phyloP scores from a whole-genome alignment of 345 rosid genomes.

The Alliaria petiolata region DNA sequence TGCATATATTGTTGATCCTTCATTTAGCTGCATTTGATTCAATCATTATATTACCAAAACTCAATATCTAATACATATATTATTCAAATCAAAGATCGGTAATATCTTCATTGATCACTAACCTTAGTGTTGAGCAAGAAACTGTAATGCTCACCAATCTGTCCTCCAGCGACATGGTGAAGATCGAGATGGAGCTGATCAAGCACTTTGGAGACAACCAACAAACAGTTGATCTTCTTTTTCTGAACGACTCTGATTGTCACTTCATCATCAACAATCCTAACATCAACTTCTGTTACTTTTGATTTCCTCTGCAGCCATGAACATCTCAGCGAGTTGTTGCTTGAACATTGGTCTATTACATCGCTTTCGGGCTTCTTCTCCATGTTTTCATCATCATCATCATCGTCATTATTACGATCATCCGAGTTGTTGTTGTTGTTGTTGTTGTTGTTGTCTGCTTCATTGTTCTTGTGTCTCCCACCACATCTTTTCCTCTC shows the following conservation, averaged over 20 bases:
- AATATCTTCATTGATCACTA: too few relatives aligned
- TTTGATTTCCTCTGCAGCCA: conserved; percentile 90
- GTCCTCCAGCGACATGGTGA: conserved; percentile 88
- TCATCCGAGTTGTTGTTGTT: neutral
- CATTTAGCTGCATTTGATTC: conserved; percentile 3
- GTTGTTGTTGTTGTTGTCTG: too few relatives aligned
- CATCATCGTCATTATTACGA: conserved; percentile 2
- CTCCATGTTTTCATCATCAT: conserved; percentile 39
- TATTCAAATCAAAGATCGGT: neutral
- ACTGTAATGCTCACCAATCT: conserved; percentile 73
- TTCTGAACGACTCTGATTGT: conserved; percentile 77
- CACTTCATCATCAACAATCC: conserved; percentile 79
- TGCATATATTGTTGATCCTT: conserved; percentile 42
- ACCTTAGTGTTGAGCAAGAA: conserved; percentile 88
- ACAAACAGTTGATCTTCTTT: conserved; percentile 77
- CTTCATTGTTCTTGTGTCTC: conserved; percentile 36
- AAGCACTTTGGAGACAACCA: conserved; percentile 64
- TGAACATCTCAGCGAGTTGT: conserved; percentile 64
- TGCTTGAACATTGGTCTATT: conserved; percentile 45
- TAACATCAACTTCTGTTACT: conserved; percentile 82
- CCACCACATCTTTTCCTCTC: conserved; percentile 72
- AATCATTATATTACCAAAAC: neutral
- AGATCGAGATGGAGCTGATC: conserved; percentile 81
- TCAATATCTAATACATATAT: neutral
- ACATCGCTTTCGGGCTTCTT: conserved; percentile 40